These are phyloP conservation scores for Neofusicoccum parvum DNA, from an alignment of 2,329 filamentous ascomycete species.

Conservation along the genomic window DNA sequence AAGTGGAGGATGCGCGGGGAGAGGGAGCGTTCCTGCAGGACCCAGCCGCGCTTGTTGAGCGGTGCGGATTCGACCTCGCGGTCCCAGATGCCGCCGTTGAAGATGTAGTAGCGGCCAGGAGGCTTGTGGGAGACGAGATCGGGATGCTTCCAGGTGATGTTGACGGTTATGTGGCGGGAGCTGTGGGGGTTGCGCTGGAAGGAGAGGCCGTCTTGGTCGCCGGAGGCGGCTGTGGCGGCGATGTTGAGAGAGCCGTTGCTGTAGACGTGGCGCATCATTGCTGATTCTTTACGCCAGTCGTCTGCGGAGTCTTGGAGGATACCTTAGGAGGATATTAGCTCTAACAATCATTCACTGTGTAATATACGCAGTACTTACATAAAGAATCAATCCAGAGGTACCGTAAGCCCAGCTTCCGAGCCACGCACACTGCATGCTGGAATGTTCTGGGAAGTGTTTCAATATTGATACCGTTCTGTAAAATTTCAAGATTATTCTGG, in stretches of 20 bases:
- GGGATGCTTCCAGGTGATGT: background rate
- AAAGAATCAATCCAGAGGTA: background rate
- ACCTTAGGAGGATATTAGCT: background rate
- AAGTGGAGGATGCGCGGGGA: constrained; percentile 23
- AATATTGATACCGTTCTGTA: too few species aligned
- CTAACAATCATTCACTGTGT: too few species aligned
- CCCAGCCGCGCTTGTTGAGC: constrained; percentile 26
- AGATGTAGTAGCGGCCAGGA: background rate
- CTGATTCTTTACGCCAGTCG: constrained; percentile 23
- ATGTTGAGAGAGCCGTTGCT: constrained; percentile 21
- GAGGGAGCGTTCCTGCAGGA: constrained; percentile 28
- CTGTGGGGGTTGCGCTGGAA: background rate
- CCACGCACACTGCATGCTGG: too few species aligned
- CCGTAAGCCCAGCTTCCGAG: too few species aligned
- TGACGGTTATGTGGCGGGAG: background rate
- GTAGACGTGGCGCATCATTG: constrained; percentile 23
- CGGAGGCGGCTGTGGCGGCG: constrained; percentile 18
- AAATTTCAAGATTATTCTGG: too few species aligned
- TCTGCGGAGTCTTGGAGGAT: constrained; percentile 23
- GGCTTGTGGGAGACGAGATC: too few species aligned
- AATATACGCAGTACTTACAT: background rate
- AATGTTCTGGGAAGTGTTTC: too few species aligned
- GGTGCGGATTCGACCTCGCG: constrained; percentile 20
- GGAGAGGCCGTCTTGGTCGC: background rate
- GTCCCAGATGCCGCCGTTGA: background rate